Evolutionary conservation across 805 yeast species (phyloP).

Genomic region (Yarrowia porcina): DNA sequence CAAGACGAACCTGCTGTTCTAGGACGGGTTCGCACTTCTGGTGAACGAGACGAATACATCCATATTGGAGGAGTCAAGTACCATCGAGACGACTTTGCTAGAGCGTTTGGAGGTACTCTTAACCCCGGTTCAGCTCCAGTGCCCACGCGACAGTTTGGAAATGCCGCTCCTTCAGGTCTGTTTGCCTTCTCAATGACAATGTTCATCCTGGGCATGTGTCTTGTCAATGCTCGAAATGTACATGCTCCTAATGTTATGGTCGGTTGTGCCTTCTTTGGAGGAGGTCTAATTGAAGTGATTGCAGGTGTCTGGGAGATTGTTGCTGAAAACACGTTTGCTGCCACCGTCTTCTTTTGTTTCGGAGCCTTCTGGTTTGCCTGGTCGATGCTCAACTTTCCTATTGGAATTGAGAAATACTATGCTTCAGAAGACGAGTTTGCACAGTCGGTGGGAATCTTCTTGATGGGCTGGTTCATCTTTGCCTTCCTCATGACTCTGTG

Average conservation of each 20-base stretch:
- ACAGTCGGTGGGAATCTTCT: slow-evolving; percentile 56
- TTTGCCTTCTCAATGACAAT: slow-evolving; percentile 59
- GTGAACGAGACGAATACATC: slow-evolving; percentile 57
- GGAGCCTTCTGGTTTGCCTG: slow-evolving; percentile 70
- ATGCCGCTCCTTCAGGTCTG: slow-evolving; percentile 61
- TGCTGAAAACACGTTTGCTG: slow-evolving; percentile 62
- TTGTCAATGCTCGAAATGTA: slow-evolving; percentile 57
- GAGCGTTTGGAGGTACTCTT: slow-evolving; percentile 48
- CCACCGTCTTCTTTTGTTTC: slow-evolving; percentile 42
- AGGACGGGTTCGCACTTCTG: slow-evolving; percentile 38
- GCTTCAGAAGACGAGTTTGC: slow-evolving; percentile 41
- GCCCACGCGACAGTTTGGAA: slow-evolving; percentile 51
- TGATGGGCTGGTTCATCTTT: slow-evolving; percentile 61
- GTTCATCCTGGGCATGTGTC: slow-evolving; percentile 53
- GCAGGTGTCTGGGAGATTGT: slow-evolving; percentile 70
- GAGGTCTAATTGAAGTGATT: slow-evolving; percentile 55
- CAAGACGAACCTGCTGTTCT: slow-evolving; percentile 16
- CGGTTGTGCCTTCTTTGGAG: slow-evolving; percentile 61
- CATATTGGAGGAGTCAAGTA: slow-evolving; percentile 65
- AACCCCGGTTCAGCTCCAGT: slow-evolving; percentile 27
- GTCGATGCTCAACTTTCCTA: slow-evolving; percentile 52
- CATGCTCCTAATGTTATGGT: slow-evolving; percentile 51
- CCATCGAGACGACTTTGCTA: slow-evolving; percentile 52
- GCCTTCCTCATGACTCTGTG: slow-evolving; percentile 51
- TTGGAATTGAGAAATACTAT: slow-evolving; percentile 38